These are phyloP conservation scores for Waltergamsia citrina DNA, from an alignment of 2,329 filamentous ascomycete genomes.

Conservation along the genomic window DNA sequence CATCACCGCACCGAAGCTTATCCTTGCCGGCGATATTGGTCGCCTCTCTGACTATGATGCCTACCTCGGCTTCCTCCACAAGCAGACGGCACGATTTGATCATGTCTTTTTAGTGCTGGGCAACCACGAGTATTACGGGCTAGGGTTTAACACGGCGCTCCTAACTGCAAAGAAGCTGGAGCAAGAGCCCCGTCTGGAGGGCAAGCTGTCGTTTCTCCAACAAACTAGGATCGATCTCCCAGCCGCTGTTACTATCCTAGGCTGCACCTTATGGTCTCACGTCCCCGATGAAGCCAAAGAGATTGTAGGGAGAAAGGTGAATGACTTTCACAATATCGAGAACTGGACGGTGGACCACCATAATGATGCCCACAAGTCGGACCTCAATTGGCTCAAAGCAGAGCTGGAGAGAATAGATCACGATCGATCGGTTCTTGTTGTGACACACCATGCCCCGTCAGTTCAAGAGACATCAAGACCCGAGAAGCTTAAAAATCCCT, in stretches of 20 bases:
- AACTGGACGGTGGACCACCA: constrained; percentile 40
- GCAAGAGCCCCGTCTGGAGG: constrained; percentile 24
- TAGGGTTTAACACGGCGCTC: constrained; percentile 26
- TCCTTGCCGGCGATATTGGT: constrained; percentile 41
- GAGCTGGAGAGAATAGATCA: constrained; percentile 31
- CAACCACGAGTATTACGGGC: constrained; percentile 45
- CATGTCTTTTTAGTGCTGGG: constrained; percentile 38
- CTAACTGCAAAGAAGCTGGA: constrained; percentile 23
- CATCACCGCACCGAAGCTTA: constrained; percentile 27
- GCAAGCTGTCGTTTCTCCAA: constrained; percentile 33
- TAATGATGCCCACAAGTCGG: constrained; percentile 34
- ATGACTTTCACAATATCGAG: constrained; percentile 44
- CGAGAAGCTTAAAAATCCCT: constrained; percentile 33
- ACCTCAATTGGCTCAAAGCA: constrained; percentile 38
- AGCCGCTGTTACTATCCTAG: constrained; percentile 39
- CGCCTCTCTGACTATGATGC: constrained; percentile 33
- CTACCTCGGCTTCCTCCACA: constrained; percentile 32
- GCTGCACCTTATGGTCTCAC: constrained; percentile 47
- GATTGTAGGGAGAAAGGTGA: constrained; percentile 32
- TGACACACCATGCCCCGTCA: constrained; percentile 50
- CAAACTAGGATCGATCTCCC: constrained; percentile 26
- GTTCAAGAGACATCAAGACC: constrained; percentile 36
- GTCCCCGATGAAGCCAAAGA: constrained; percentile 28
- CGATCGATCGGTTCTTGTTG: constrained; percentile 34
- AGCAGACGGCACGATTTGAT: constrained; percentile 29